A percentile compares a stretch with the other conserved stretches of the same genome.
Conservation (phyloP, 495 filamentous ascomycete species). For the Sabuloglossum arenarium region DNA sequence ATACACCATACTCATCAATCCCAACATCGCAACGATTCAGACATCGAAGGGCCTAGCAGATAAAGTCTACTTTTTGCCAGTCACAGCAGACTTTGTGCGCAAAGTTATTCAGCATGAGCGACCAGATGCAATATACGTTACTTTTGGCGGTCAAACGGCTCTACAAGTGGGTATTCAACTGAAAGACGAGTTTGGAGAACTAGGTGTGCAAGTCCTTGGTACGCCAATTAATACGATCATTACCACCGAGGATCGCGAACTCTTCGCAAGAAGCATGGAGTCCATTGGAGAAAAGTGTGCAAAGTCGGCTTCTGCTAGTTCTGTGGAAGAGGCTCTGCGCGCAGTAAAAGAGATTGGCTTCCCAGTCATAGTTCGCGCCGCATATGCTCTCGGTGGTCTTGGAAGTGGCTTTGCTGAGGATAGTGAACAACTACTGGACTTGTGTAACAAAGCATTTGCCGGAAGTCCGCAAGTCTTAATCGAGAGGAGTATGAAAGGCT, state of each 20-base stretch:
- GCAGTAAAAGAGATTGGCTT: constrained; percentile 81
- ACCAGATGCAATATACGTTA: constrained; percentile 92
- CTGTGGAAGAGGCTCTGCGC: constrained; percentile 60
- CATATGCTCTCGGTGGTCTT: constrained; percentile 86
- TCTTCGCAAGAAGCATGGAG: constrained; percentile 96
- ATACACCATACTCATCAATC: constrained; percentile 89
- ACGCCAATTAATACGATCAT: constrained; percentile 97
- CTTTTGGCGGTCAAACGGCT: constrained; percentile 93
- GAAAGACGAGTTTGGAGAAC: constrained; percentile 78
- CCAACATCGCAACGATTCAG: constrained; percentile 97
- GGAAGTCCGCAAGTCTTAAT: constrained; percentile 91
- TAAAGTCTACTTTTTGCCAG: constrained; percentile 96
- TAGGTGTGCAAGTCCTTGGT: constrained; percentile 85
- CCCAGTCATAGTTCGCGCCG: constrained; percentile 91
- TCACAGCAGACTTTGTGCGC: constrained; percentile 86
- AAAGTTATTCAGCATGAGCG: constrained; percentile 91
- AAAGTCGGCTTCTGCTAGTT: constrained; percentile 81
- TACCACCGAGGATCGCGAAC: constrained; percentile 90
- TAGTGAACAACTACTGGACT: constrained; percentile 62
- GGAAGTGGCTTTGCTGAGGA: constrained; percentile 92
- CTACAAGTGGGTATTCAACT: constrained; percentile 88
- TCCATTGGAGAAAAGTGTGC: constrained; percentile 96
- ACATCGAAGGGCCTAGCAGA: constrained; percentile 89
- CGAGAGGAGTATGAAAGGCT: constrained; percentile 97
- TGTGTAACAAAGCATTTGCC: constrained; percentile 90